These are phyloP conservation scores for Ajuga chamaepitys DNA, from an alignment of 257 asterid genomes.

Conservation along the genomic window DNA sequence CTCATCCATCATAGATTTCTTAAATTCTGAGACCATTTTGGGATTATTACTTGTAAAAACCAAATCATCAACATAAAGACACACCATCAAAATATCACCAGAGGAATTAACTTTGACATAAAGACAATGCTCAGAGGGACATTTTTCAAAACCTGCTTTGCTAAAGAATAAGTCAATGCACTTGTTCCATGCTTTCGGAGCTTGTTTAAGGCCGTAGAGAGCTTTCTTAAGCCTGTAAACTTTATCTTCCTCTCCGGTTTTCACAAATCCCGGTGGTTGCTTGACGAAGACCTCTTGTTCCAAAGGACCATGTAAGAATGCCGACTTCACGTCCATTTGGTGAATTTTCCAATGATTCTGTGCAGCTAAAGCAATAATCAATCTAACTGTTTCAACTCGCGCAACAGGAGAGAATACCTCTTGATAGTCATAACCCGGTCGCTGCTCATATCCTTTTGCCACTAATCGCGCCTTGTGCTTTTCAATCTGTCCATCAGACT, in stretches of 20 bases:
- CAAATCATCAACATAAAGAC: too few species aligned
- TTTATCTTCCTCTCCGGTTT: background rate
- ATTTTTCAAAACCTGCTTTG: too few species aligned
- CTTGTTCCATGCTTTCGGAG: constrained; percentile 11
- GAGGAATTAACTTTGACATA: too few species aligned
- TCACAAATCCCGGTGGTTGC: background rate
- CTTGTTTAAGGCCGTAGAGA: constrained; percentile 9
- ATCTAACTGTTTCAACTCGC: constrained; percentile 6
- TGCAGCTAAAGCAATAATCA: background rate
- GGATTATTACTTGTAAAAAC: too few species aligned
- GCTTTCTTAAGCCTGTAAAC: background rate
- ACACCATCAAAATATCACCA: too few species aligned
- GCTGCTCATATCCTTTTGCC: constrained; percentile 8
- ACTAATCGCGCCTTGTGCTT: background rate
- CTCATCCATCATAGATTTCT: too few species aligned
- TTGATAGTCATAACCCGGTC: background rate
- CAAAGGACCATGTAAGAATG: background rate
- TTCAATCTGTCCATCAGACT: background rate
- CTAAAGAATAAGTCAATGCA: background rate
- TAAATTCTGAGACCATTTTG: too few species aligned
- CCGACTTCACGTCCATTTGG: constrained; percentile 3
- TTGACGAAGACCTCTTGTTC: background rate
- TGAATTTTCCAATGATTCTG: background rate
- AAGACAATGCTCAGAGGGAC: too few species aligned
- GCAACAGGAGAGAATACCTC: constrained; percentile 3